These are phyloP conservation scores for Withania somnifera DNA, from an alignment of 305 asterid genomes.

Conservation along the genomic window DNA sequence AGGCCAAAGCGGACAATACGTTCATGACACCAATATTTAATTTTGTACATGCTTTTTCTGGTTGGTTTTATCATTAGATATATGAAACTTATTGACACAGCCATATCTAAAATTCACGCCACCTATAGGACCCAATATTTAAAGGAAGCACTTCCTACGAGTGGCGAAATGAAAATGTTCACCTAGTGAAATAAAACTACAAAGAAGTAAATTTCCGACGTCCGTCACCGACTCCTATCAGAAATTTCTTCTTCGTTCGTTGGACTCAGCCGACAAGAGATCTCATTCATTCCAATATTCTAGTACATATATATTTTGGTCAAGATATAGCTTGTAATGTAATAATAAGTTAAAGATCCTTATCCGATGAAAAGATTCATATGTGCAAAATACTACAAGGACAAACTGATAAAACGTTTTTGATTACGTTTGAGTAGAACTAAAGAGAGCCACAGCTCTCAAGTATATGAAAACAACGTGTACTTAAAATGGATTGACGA, in stretches of 20 bases:
- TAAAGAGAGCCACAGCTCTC: not conserved
- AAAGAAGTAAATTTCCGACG: not conserved
- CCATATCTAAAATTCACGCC: not conserved
- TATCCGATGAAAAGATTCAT: not conserved
- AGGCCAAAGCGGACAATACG: not conserved
- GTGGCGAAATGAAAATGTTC: not conserved
- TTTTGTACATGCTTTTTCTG: not conserved
- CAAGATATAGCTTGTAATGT: not conserved
- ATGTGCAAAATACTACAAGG: not conserved
- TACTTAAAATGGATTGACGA: not conserved
- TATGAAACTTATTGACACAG: not conserved
- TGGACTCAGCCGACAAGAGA: not conserved
- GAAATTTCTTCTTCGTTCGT: too few species aligned
- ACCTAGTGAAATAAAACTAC: not conserved
- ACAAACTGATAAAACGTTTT: not conserved
- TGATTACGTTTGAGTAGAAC: slow-evolving; percentile 1
- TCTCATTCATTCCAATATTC: not conserved
- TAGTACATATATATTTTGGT: too few species aligned
- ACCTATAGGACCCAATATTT: not conserved
- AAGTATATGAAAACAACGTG: slow-evolving; percentile 21
- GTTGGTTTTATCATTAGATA: not conserved
- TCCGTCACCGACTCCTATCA: too few species aligned
- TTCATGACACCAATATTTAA: not conserved
- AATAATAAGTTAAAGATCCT: not conserved
- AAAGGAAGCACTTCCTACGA: not conserved